phyloP scores from a whole-genome alignment of 108 stramenopile species.

The Pseudonitzschia delicatissima region DNA sequence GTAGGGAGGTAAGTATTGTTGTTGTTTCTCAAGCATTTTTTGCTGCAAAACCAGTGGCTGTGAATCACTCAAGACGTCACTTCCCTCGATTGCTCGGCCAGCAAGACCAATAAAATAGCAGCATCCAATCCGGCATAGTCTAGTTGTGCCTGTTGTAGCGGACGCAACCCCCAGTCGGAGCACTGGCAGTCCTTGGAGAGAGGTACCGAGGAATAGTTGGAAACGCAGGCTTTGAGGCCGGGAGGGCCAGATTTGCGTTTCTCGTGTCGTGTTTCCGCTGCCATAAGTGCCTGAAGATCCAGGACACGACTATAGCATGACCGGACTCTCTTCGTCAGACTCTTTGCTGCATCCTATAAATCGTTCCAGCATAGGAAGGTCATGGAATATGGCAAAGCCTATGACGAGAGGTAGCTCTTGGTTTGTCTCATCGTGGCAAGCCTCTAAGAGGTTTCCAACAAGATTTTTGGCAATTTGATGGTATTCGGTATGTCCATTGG shows the following conservation, averaged over 20 bases:
- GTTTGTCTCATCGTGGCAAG: background rate
- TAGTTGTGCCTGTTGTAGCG: slow-evolving; percentile 31
- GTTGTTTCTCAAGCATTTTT: too few relatives aligned
- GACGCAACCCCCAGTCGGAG: slow-evolving; percentile 41
- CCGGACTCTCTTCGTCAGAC: too few relatives aligned
- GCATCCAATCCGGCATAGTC: slow-evolving; percentile 55
- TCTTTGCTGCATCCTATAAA: slow-evolving; percentile 1
- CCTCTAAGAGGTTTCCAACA: background rate
- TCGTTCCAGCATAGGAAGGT: slow-evolving; percentile 19
- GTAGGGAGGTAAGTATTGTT: too few relatives aligned
- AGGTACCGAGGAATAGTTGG: slow-evolving; percentile 10
- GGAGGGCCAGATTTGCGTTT: background rate
- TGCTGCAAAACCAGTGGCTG: too few relatives aligned
- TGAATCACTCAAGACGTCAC: background rate
- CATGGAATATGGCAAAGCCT: slow-evolving; percentile 36
- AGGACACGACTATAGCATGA: background rate
- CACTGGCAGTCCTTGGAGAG: slow-evolving; percentile 47
- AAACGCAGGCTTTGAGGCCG: slow-evolving; percentile 24
- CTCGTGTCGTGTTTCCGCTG: background rate
- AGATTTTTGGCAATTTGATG: background rate
- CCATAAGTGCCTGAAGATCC: slow-evolving; percentile 21
- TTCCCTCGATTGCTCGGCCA: slow-evolving; percentile 19
- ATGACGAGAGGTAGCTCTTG: background rate
- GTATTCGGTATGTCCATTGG: background rate
- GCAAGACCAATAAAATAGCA: slow-evolving; percentile 29